Conservation (phyloP, 352 stramenopile species). For the Pythium rishiriense region DNA sequence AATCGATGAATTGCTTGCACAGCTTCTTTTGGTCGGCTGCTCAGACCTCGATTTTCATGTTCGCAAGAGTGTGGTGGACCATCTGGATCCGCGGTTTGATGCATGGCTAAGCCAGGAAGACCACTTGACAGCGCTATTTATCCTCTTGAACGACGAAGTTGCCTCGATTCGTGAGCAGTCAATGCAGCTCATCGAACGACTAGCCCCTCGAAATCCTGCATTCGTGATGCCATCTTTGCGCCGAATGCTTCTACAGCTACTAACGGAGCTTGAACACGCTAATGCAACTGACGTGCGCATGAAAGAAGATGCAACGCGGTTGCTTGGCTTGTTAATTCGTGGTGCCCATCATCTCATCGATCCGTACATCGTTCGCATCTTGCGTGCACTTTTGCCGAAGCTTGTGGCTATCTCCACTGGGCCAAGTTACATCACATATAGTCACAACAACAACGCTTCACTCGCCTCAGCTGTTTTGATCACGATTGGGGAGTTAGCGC, state of each 20-base stretch:
- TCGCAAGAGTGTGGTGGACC: constrained; percentile 92
- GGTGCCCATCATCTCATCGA: constrained; percentile 86
- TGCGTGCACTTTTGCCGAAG: constrained; percentile 82
- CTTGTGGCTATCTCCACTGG: constrained; percentile 63
- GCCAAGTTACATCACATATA: constrained; percentile 23
- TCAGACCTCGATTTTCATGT: constrained; percentile 92
- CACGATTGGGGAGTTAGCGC: constrained; percentile 91
- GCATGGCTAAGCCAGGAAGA: constrained; percentile 91
- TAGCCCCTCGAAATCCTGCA: constrained; percentile 94
- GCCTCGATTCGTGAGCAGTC: constrained; percentile 87
- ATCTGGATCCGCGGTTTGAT: constrained; percentile 93
- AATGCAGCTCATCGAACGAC: constrained; percentile 92
- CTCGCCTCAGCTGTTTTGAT: constrained; percentile 71
- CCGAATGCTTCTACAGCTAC: constrained; percentile 92
- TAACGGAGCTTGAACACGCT: constrained; percentile 94
- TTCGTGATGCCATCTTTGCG: constrained; percentile 95
- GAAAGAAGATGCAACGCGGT: constrained; percentile 87
- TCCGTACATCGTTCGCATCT: constrained; percentile 73
- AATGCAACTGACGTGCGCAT: constrained; percentile 72
- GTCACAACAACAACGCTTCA: constrained; percentile 59
- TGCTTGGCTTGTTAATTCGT: constrained; percentile 85
- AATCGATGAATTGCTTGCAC: constrained; percentile 93
- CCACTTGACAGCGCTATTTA: constrained; percentile 93
- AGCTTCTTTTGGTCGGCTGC: constrained; percentile 91
- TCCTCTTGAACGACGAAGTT: constrained; percentile 94